phyloP scores from a whole-genome alignment of 169 alveolate genomes.

The Cryptosporidium canis region DNA sequence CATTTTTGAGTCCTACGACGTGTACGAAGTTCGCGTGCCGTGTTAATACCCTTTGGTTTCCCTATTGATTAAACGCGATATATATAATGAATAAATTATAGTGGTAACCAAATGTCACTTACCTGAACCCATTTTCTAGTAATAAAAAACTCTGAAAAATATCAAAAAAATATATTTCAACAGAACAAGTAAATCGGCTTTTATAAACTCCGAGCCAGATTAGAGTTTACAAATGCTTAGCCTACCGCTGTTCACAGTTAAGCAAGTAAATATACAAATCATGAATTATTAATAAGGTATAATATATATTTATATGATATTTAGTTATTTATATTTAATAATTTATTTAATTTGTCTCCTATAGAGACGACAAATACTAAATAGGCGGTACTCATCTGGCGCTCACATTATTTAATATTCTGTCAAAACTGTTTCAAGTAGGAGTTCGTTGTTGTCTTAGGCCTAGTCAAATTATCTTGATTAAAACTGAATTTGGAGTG shows the following conservation, averaged over 20 bases:
- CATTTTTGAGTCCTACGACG: constrained; percentile 96
- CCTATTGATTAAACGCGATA: constrained; percentile 78
- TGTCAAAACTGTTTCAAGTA: no score
- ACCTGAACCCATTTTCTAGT: constrained; percentile 69
- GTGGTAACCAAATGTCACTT: neutral
- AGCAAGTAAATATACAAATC: no score
- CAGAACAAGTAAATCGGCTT: neutral
- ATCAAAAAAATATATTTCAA: neutral
- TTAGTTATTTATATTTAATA: neutral
- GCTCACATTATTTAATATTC: neutral
- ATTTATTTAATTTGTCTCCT: constrained; percentile 29
- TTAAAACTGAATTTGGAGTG: neutral
- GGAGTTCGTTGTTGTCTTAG: no score
- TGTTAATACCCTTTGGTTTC: constrained; percentile 97
- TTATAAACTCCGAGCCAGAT: neutral
- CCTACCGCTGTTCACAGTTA: constrained; percentile 23
- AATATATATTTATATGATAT: neutral
- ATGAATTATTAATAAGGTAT: no score
- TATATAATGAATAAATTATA: neutral
- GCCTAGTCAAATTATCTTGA: neutral
- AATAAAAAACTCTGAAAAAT: neutral
- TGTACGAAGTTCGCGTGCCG: constrained; percentile 97
- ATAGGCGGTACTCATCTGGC: neutral
- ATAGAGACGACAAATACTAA: constrained; percentile 27
- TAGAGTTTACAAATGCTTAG: neutral